Base-by-base conservation (phyloP, 805 yeast species). In the Barnettozyma californica region DNA sequence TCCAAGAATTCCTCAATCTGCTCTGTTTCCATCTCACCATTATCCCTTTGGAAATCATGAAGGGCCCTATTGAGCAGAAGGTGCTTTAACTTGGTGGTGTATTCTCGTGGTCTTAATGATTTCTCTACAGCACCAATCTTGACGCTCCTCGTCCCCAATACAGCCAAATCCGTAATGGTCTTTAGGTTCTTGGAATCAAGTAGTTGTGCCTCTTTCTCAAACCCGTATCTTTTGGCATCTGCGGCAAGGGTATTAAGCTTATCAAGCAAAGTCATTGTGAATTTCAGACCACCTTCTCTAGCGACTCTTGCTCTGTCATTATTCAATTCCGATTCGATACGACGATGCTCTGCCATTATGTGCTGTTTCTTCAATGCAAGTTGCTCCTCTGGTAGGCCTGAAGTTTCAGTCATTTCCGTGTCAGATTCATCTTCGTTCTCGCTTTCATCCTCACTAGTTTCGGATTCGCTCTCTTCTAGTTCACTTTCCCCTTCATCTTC, bases 181-280 rank as follows among this genome's bases (percentile, higher is more conserved):
- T 71, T 69, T 55, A 86, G 70, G 5, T 84, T 80, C 47, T 79
- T 79, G 1, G 92, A 74, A 63, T 86, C 95, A 48, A 77, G 74
- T 0, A 87, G 86, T 76, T 71, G 9, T 75, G 55, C 2, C 63
- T 64, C 52, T 70, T 74, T 45, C 11, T 64, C 59, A 5, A 69
- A 47, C 18, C 65, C 59, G 41, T 68, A 66, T 7, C 62, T 65
- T 31, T 69, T 71, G 2, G 77, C 70, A 26, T 67, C 65, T 1
- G 67, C 61, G 51, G 78, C 83, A 18, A 80, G 61, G 0, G 59
- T 58, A 51, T 82, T 78, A 7, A 77, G 73, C n/a, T 65, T 67
- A 3, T 62, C 56, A 38, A 84, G 60, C 13, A 76, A 71, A 18
- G 68, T 58, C 3, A 70, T 59, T 2, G 81, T 84, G 18, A 73